Evolutionary conservation across 169 alveolate species (phyloP).

Genomic region (Plasmodium knowlesi): DNA sequence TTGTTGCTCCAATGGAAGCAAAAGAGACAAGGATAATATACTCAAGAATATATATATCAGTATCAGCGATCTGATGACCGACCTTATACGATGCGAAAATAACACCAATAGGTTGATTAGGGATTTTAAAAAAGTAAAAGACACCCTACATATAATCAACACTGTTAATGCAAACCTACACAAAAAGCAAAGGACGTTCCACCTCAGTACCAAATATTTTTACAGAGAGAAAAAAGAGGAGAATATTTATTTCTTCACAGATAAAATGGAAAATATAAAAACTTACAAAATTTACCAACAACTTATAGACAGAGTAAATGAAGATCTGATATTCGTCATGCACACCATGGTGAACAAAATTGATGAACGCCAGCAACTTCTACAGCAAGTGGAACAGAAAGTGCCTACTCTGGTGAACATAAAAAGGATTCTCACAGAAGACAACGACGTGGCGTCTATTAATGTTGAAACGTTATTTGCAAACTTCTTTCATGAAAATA

Average conservation of each 20-base stretch:
- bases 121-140: neutral
- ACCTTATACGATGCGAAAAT: slow-evolving; percentile 20
- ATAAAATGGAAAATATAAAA: slow-evolving; percentile 7
- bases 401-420: neutral
- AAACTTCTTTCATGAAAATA: slow-evolving; percentile 10
- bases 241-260: slow-evolving; percentile 19
- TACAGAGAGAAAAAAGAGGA: slow-evolving; percentile 13
- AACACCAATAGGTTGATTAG: neutral
- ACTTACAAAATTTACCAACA: slow-evolving; percentile 9
- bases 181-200: neutral
- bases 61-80: neutral
- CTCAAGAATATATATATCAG: neutral
- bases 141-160: neutral
- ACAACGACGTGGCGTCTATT: neutral
- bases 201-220: slow-evolving; percentile 20
- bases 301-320: neutral
- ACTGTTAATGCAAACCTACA: neutral
- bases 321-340: neutral
- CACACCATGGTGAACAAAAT: neutral
- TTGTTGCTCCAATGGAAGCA: neutral
- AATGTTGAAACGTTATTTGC: neutral
- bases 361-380: neutral
- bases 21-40: neutral
- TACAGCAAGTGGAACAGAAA: neutral
- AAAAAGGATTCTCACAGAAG: neutral